Percentiles rank a stretch among this genome's conserved stretches.
Conservation (phyloP, 257 asterid species). For the Fraxinus cuspidata region DNA sequence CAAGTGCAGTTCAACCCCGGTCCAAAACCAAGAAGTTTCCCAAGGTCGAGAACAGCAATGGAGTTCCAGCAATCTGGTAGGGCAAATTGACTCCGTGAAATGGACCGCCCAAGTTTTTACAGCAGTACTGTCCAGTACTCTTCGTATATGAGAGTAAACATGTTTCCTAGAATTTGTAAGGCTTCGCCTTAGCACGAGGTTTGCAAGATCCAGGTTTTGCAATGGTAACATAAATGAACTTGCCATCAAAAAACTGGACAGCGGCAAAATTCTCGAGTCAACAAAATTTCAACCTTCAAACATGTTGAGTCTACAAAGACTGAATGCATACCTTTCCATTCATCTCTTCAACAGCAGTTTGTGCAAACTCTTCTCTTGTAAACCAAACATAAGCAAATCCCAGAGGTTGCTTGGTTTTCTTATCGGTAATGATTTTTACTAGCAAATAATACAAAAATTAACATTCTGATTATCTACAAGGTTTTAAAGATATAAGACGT, state of each 20-base stretch:
- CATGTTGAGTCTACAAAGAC: conserved; percentile 10
- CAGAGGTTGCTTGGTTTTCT: conserved; percentile 47
- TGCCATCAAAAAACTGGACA: conserved; percentile 56
- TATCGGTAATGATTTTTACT: conserved; percentile 49
- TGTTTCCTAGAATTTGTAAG: conserved; percentile 46
- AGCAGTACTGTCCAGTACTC: not conserved
- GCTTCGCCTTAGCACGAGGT: conserved; percentile 29
- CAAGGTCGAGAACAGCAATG: not conserved
- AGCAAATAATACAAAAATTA: conserved; percentile 25
- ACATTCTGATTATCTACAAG: conserved; percentile 5
- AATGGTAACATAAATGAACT: conserved; percentile 44
- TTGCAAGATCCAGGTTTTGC: conserved; percentile 54
- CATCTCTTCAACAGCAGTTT: conserved; percentile 48
- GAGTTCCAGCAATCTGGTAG: not conserved
- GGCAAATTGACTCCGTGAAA: not conserved
- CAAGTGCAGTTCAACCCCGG: not conserved
- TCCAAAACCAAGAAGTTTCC: not conserved
- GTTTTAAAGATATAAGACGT: not conserved
- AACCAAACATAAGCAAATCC: conserved; percentile 67
- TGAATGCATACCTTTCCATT: conserved; percentile 47
- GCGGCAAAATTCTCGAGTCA: conserved; percentile 13
- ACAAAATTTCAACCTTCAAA: conserved; percentile 1
- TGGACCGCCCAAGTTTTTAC: not conserved
- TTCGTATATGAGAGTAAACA: not conserved
- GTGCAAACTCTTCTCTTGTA: conserved; percentile 38